Evolutionary conservation across 345 rosid genomes (phyloP).

Genomic region (Eucalyptus pauciflora): DNA sequence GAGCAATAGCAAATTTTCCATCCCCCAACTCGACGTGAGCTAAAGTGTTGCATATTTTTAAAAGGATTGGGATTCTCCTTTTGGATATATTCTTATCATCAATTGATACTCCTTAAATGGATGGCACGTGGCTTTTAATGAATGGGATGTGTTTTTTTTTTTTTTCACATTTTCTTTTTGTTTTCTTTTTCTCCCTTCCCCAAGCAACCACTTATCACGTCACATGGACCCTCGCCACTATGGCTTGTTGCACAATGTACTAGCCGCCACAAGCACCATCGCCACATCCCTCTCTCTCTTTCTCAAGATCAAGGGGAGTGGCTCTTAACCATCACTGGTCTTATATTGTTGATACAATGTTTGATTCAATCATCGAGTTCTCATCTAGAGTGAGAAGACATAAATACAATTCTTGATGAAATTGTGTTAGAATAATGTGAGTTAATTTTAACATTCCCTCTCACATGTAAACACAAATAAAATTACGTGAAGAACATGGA

Average conservation of each 20-base stretch:
- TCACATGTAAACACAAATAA: background rate
- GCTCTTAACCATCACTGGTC: background rate
- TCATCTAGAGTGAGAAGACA: background rate
- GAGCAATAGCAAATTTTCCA: background rate
- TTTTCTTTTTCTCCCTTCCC: too few species aligned
- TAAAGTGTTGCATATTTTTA: background rate
- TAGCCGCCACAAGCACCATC: too few species aligned
- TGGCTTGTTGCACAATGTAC: too few species aligned
- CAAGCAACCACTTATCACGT: too few species aligned
- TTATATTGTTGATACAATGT: background rate
- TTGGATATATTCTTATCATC: background rate
- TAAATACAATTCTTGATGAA: background rate
- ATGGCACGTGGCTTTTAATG: background rate
- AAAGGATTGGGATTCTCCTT: background rate
- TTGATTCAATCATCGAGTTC: background rate
- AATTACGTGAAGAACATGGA: background rate
- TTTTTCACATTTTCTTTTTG: too few species aligned
- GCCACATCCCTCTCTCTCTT: too few species aligned
- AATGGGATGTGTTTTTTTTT: accelerated
- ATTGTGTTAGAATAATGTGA: background rate
- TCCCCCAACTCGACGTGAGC: background rate
- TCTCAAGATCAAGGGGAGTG: too few species aligned
- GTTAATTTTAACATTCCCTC: background rate
- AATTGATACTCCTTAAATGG: background rate
- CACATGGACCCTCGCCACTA: too few species aligned